Percentiles rank a stretch among this genome's conserved stretches.
Evolutionary conservation across 1,284 basidiomycete genomes (phyloP).

Genomic region (Schizophyllum amplum): DNA sequence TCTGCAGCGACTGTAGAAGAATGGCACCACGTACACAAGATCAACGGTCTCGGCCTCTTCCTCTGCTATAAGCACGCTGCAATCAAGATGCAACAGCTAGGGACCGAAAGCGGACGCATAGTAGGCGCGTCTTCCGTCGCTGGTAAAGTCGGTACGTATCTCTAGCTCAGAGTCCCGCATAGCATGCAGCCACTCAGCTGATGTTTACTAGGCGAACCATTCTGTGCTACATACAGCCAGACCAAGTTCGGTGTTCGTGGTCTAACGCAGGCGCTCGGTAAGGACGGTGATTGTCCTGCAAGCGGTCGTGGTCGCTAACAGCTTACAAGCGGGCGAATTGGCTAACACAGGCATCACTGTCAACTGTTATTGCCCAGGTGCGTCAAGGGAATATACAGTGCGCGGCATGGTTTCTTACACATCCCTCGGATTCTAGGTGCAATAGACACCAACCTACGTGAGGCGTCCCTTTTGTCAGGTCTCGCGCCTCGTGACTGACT

Average conservation of each 20-base stretch:
- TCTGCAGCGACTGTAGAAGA: constrained; percentile 15
- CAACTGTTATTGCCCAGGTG: constrained; percentile 44
- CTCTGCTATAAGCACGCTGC: constrained; percentile 31
- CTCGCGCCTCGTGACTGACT: no score
- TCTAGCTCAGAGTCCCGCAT: neutral
- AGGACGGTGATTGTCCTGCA: neutral
- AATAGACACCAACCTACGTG: no score
- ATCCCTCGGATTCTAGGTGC: no score
- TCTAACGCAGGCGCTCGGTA: constrained; percentile 21
- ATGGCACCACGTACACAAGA: constrained; percentile 21
- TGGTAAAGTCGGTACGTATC: constrained; percentile 26
- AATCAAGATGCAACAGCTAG: constrained; percentile 30
- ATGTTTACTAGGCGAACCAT: neutral
- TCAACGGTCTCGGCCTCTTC: constrained; percentile 27
- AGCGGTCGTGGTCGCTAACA: neutral
- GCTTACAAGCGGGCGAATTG: constrained; percentile 29
- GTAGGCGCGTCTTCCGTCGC: constrained; percentile 30
- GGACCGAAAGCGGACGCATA: constrained; percentile 26
- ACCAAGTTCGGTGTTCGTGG: constrained; percentile 24
- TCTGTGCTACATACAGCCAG: constrained; percentile 15
- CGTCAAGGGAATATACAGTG: no score
- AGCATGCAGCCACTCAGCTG: neutral
- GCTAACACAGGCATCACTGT: constrained; percentile 37
- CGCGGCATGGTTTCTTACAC: no score
- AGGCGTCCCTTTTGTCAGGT: no score